phyloP scores from a whole-genome alignment of 2,329 filamentous ascomycete genomes.

The Aspergillus pseudotamarii region DNA sequence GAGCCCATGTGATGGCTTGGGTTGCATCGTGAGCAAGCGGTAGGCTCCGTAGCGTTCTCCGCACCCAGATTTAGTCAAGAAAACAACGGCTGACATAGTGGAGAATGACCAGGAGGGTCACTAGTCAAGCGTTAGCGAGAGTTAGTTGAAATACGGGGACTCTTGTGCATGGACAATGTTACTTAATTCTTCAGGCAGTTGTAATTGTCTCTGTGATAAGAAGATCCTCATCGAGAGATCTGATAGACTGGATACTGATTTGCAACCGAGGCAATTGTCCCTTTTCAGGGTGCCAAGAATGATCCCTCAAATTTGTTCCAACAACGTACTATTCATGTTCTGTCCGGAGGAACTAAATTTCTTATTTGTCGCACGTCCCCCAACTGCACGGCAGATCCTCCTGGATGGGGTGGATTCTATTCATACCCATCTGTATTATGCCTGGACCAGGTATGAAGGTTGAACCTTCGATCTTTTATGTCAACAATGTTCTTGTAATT shows the following conservation, averaged over 20 bases:
- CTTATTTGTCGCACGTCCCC: not conserved
- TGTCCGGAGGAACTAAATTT: not conserved
- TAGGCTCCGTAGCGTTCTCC: not conserved
- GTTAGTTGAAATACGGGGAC: not conserved
- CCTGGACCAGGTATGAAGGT: no score
- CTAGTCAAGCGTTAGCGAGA: not conserved
- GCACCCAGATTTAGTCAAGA: not conserved
- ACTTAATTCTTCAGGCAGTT: not conserved
- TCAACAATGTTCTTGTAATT: not conserved
- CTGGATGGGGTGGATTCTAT: not conserved
- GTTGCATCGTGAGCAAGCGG: not conserved
- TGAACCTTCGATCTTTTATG: not conserved
- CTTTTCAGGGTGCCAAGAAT: not conserved
- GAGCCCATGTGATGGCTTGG: constrained; percentile 1
- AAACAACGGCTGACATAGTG: not conserved
- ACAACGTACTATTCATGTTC: not conserved
- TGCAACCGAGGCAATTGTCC: not conserved
- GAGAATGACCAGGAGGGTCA: not conserved
- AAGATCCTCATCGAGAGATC: not conserved
- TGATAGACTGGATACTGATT: not conserved
- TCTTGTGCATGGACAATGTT: not conserved
- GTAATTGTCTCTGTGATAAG: not conserved
- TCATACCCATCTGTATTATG: not conserved
- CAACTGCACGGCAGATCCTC: not conserved
- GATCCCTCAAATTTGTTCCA: not conserved